Base-by-base conservation (phyloP, 2,329 filamentous ascomycete species). In the Whalleya microplaca region DNA sequence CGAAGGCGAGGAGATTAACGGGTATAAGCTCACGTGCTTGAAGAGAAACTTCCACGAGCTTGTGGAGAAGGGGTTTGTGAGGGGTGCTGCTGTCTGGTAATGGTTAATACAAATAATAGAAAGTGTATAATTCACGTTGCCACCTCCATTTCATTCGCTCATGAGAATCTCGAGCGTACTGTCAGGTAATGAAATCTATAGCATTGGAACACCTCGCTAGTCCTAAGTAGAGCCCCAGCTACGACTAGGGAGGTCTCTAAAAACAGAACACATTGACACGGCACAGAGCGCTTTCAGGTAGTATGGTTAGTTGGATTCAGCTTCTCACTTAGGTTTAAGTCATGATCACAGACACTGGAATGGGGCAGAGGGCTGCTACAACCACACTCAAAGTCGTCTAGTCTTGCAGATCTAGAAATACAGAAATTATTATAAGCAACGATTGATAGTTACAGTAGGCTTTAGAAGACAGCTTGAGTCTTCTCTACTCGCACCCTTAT, bases 11-110 rank as follows among this genome's bases (percentile, higher is more conserved):
- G 40, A 54, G 29, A 16, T 65, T 1, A 52, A 64, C 21, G 21
- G 53, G 9, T 54, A 60, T 9, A 66, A 49, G 42, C 41, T 60
- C 8, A 57, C 45, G 45, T 65, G 48, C 19, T 44, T 69, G 19
- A 51, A 57, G 41, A 55, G 46, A 20, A 68, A 65, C 48, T 41
- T 67, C 16, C 41, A 29, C 32, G 64, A 68, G 46, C 53, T 69
- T 12, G 43, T 63, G 1, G 49, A 61, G 37, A 56, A 51, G 23
- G 64, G 66, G 23, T 67, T 65, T 37, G 64, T 69, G 6, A 60
- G 56, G 47, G 65, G 63, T 2, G 64, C 63, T 20, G 50, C 60
- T 41, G 62, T 64, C 12, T 65, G 62, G 63, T 69, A 51, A n/a
- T n/a, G 40, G 16, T 23, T 18, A 20, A 16, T 27, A 32, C n/a